Evolutionary conservation across 1,284 basidiomycete genomes (phyloP).

Genomic region (Cutaneotrichosporon cutaneum): DNA sequence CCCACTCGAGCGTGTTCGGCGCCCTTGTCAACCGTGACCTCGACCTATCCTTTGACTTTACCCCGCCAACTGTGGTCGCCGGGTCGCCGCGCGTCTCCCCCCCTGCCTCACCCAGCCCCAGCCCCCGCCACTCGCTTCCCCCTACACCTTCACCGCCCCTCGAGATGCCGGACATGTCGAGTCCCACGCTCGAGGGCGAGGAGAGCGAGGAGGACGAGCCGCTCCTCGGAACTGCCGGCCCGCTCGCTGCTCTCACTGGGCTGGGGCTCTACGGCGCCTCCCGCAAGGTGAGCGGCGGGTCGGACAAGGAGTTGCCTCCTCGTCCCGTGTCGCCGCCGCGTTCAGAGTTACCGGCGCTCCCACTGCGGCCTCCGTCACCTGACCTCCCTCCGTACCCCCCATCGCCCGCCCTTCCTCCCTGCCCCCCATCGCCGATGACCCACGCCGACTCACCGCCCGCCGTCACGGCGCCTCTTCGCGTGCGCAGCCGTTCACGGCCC

Average conservation of each 20-base stretch:
- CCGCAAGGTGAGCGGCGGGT: neutral
- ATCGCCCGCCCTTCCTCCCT: neutral
- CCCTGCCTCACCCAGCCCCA: neutral
- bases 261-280: neutral
- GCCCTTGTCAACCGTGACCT: neutral
- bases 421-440: neutral
- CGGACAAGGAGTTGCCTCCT: neutral
- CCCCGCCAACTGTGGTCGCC: neutral
- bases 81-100: neutral
- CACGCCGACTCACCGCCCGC: neutral
- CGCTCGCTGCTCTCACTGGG: neutral
- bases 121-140: neutral
- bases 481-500: neutral
- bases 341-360: too few relatives aligned
- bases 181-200: neutral
- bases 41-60: neutral
- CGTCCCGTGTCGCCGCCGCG: neutral
- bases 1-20: constrained; percentile 1
- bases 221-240: neutral
- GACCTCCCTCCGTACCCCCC: neutral
- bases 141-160: neutral
- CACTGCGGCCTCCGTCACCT: too few relatives aligned
- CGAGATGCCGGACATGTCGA: neutral
- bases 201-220: neutral
- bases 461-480: neutral